Conservation (phyloP, 257 asterid species). For the Penstemon newberryi region DNA sequence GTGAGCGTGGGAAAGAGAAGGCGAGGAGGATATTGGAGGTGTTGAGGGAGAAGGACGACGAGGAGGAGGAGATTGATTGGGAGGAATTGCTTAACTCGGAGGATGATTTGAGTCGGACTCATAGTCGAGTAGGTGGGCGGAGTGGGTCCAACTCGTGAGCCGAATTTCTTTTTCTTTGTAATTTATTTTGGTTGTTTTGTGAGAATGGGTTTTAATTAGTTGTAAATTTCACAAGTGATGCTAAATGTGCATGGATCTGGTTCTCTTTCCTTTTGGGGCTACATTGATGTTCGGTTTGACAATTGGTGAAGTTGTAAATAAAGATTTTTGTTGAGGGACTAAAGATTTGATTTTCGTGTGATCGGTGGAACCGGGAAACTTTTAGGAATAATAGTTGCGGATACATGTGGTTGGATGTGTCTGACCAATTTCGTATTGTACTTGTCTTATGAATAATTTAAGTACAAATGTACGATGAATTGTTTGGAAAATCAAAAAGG, state of each 20-base stretch:
- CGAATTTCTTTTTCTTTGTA: not conserved
- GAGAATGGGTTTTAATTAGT: not conserved
- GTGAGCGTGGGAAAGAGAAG: slow-evolving; percentile 46
- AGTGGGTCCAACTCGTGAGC: slow-evolving; percentile 8
- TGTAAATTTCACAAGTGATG: not conserved
- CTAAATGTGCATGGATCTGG: slow-evolving; percentile 5
- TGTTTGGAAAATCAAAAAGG: too few species aligned
- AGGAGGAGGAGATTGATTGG: slow-evolving; percentile 82
- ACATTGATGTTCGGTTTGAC: not conserved
- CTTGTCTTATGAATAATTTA: too few species aligned
- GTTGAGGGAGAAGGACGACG: slow-evolving; percentile 65
- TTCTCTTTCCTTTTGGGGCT: not conserved
- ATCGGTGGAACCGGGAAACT: too few species aligned
- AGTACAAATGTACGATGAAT: too few species aligned
- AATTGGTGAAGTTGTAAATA: slow-evolving; percentile 23
- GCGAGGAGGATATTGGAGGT: slow-evolving; percentile 63
- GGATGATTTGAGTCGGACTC: slow-evolving; percentile 45
- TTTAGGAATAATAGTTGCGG: too few species aligned
- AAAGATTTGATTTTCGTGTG: too few species aligned
- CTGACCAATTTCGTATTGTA: too few species aligned
- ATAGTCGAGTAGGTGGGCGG: slow-evolving; percentile 19
- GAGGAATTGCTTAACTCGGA: slow-evolving; percentile 73
- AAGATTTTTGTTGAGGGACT: not conserved
- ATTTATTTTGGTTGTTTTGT: not conserved
- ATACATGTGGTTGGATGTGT: too few species aligned